phyloP scores from a whole-genome alignment of 257 asterid species.

The Ligustrum vulgare region DNA sequence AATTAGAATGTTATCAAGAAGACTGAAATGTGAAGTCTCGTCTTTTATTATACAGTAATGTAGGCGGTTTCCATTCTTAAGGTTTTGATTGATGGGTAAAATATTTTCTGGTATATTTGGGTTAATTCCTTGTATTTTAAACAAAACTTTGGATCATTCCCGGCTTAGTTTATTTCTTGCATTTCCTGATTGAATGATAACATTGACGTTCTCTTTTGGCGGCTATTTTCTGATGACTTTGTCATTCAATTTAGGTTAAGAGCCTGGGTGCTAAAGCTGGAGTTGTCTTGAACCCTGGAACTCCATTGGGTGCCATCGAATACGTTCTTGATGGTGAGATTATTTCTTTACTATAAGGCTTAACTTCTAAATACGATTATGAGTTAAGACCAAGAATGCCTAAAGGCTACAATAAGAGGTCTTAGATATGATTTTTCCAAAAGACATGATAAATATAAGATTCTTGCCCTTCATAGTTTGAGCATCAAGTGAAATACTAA shows the following conservation, averaged over 20 bases:
- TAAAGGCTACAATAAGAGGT: background rate
- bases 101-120: background rate
- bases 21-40: background rate
- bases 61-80: background rate
- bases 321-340: constrained; percentile 91
- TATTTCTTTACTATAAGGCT: background rate
- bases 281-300: constrained; percentile 95
- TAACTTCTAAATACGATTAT: too few species aligned
- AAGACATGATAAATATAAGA: constrained; percentile 1
- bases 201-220: constrained; percentile 14
- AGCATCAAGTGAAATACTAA: constrained; percentile 2
- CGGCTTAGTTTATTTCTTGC: background rate
- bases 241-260: constrained; percentile 54
- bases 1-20: background rate
- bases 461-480: background rate
- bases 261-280: constrained; percentile 98
- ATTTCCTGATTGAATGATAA: background rate
- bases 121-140: background rate
- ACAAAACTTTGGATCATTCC: background rate
- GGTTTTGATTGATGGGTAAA: background rate
- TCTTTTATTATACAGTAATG: constrained; percentile 5
- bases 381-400: background rate
- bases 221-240: constrained; percentile 18
- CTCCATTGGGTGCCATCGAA: constrained; percentile 81
- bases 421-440: background rate